These are phyloP conservation scores for Furcasterigmium sp. DNA, from an alignment of 2,329 filamentous ascomycete species.

Conservation along the genomic window DNA sequence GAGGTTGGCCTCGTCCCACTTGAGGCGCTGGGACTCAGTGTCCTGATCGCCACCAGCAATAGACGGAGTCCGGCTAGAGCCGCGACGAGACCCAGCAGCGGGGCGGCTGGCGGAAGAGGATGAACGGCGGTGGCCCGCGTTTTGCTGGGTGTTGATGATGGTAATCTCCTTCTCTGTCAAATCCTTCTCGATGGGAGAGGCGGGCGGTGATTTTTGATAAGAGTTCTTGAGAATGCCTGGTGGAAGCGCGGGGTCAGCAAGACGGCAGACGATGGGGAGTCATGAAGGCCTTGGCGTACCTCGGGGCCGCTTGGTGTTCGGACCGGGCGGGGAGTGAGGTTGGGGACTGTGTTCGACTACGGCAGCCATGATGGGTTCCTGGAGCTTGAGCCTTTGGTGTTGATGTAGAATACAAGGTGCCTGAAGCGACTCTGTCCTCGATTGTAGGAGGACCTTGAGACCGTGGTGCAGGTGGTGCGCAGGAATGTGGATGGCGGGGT, in stretches of 20 bases:
- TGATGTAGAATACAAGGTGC: too few species aligned
- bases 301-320: conserved; percentile 37
- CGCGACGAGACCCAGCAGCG: conserved; percentile 60
- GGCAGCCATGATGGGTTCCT: conserved; percentile 39
- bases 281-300: conserved; percentile 22
- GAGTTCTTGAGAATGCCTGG: conserved; percentile 93
- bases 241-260: neutral
- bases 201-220: conserved; percentile 56
- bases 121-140: conserved; percentile 82
- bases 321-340: conserved; percentile 35
- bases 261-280: neutral
- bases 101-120: conserved; percentile 66
- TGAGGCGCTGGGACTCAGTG: conserved; percentile 66
- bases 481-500: conserved; percentile 2
- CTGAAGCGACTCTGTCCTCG: too few species aligned
- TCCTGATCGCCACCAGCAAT: conserved; percentile 39
- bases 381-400: too few species aligned
- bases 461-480: neutral
- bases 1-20: conserved; percentile 98
- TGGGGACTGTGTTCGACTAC: conserved; percentile 28
- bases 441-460: too few species aligned
- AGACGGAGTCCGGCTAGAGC: conserved; percentile 49
- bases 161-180: conserved; percentile 80
- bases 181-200: conserved; percentile 45
- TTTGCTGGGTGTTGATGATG: conserved; percentile 88